A percentile compares a stretch with the other conserved stretches of the same genome.
These are phyloP conservation scores for Rhodotorula sp. DNA, from an alignment of 1,284 basidiomycete genomes.

Conservation along the genomic window DNA sequence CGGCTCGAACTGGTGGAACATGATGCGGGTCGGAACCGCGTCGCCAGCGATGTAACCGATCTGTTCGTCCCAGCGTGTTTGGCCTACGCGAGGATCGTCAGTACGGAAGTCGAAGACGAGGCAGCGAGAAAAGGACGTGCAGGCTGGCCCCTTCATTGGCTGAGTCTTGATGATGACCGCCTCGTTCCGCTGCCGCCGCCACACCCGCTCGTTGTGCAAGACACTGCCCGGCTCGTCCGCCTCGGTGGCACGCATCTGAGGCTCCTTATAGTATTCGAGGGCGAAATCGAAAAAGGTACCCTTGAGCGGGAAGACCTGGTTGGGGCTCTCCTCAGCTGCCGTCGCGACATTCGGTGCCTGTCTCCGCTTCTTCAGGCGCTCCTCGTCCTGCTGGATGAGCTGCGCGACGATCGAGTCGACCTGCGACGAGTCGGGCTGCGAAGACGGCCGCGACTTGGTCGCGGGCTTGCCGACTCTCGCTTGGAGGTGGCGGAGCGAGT, in stretches of 20 bases:
- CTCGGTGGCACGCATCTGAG: slow-evolving; percentile 95
- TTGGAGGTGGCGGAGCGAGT: slow-evolving; percentile 36
- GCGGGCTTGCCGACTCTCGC: slow-evolving; percentile 23
- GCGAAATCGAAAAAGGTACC: slow-evolving; percentile 95
- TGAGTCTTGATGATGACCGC: slow-evolving; percentile 67
- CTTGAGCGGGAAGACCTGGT: slow-evolving; percentile 72
- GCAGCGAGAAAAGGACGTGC: slow-evolving; percentile 52
- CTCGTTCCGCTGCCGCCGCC: slow-evolving; percentile 90
- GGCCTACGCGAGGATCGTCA: slow-evolving; percentile 47
- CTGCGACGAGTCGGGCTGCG: slow-evolving; percentile 13
- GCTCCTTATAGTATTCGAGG: slow-evolving; percentile 95
- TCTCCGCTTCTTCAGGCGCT: slow-evolving; percentile 33
- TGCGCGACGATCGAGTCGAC: slow-evolving; percentile 23
- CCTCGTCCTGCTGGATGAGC: slow-evolving; percentile 35
- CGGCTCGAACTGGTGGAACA: slow-evolving; percentile 89
- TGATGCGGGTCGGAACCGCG: slow-evolving; percentile 68
- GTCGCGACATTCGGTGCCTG: slow-evolving; percentile 17
- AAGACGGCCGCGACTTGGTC: background rate
- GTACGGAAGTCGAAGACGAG: background rate
- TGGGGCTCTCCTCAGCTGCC: slow-evolving; percentile 31
- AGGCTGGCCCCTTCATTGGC: slow-evolving; percentile 65
- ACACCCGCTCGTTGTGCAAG: slow-evolving; percentile 92
- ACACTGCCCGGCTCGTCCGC: slow-evolving; percentile 91
- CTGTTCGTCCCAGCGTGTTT: slow-evolving; percentile 72
- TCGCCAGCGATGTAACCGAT: slow-evolving; percentile 70